These are phyloP conservation scores for Dianthus caryophyllus DNA, from an alignment of 148 eudicot species.

Conservation along the genomic window DNA sequence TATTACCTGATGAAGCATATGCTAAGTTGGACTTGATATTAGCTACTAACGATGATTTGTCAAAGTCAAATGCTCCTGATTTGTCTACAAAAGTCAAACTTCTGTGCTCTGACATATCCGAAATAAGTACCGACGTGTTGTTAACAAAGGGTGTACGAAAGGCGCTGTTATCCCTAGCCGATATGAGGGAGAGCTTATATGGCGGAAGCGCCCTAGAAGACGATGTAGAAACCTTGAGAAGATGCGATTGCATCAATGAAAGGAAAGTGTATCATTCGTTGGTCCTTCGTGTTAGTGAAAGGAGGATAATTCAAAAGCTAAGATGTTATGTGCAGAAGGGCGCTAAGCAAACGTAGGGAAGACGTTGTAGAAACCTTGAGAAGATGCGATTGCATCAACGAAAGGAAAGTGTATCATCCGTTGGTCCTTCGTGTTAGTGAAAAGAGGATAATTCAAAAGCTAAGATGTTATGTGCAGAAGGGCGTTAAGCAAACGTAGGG, in stretches of 20 bases:
- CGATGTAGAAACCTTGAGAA: conserved; percentile 42
- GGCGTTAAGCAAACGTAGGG: neutral
- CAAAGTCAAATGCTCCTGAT: conserved; percentile 15
- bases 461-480: conserved; percentile 36
- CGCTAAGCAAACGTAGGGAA: neutral
- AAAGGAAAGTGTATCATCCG: conserved; percentile 64
- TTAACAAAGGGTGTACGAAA: conserved; percentile 49
- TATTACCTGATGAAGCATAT: conserved; percentile 56
- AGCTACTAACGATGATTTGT: conserved; percentile 26
- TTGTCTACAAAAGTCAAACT: conserved; percentile 24
- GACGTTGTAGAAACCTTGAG: conserved; percentile 27
- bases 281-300: conserved; percentile 66
- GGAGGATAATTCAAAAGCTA: conserved; percentile 64
- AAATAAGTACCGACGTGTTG: conserved; percentile 38
- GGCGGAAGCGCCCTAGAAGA: conserved; percentile 50
- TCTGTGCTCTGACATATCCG: conserved; percentile 22
- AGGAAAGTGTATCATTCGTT: conserved; percentile 68
- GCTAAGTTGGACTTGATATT: conserved; percentile 44
- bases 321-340: conserved; percentile 31
- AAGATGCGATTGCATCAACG: conserved; percentile 35
- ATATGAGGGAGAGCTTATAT: conserved; percentile 65
- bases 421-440: conserved; percentile 68
- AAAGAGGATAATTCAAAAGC: conserved; percentile 64
- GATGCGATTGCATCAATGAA: conserved; percentile 36
- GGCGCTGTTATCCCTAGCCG: conserved; percentile 61